These are phyloP conservation scores for Saitozyma podzolica DNA, from an alignment of 768 basidiomycete species.

Conservation along the genomic window DNA sequence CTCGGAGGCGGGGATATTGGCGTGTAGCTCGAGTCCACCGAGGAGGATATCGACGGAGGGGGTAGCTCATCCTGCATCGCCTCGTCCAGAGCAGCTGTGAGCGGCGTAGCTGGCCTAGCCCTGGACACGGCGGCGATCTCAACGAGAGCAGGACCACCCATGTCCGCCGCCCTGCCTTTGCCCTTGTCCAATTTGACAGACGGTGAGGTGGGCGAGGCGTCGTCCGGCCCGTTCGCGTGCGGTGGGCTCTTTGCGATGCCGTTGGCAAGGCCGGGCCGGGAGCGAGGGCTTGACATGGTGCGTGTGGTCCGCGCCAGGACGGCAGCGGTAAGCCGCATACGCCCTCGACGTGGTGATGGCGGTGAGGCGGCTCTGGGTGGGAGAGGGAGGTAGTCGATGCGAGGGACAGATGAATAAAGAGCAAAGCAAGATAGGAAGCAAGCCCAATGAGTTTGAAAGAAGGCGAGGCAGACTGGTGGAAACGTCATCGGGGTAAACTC, in stretches of 20 bases:
- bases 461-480: not conserved
- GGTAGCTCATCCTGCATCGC: conserved; percentile 13
- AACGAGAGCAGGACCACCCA: not conserved
- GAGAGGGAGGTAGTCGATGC: not conserved
- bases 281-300: not conserved
- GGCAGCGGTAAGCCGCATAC: not conserved
- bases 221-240: no score
- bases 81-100: conserved; percentile 12
- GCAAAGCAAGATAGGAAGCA: no score
- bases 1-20: conserved; percentile 31
- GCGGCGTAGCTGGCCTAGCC: not conserved
- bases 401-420: not conserved
- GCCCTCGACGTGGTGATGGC: no score
- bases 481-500: not conserved
- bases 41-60: conserved; percentile 9
- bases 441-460: no score
- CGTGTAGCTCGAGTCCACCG: conserved; percentile 16
- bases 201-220: no score
- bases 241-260: no score
- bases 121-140: no score
- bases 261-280: not conserved
- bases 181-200: conserved; percentile 15
- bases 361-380: not conserved
- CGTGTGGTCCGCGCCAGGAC: no score
- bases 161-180: conserved; percentile 8